A percentile compares a stretch with the other conserved stretches of the same genome.
These are phyloP conservation scores for Gynochthodes officinalis DNA, from an alignment of 257 asterid species.

Conservation along the genomic window DNA sequence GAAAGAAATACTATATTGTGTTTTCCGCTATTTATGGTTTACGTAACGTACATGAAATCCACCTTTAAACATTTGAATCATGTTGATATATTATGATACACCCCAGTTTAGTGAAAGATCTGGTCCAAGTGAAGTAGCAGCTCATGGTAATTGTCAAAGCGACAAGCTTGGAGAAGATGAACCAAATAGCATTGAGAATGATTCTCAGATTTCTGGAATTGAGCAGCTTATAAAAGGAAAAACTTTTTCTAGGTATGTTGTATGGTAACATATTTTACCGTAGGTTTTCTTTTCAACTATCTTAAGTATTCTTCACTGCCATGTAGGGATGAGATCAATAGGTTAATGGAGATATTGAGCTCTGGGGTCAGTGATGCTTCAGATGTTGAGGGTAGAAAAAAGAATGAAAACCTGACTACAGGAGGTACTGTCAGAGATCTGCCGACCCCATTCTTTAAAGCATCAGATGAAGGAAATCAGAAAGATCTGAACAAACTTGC, in stretches of 20 bases:
- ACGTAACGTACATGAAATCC: neutral
- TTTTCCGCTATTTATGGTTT: neutral
- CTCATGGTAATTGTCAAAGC: conserved; percentile 8
- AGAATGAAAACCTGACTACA: conserved; percentile 26
- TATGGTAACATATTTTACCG: neutral
- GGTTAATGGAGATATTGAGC: conserved; percentile 56
- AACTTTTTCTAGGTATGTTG: conserved; percentile 58
- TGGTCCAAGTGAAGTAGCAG: conserved; percentile 21
- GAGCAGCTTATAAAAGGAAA: conserved; percentile 66
- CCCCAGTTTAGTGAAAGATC: conserved; percentile 40
- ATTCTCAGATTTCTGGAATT: conserved; percentile 50
- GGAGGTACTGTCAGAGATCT: conserved; percentile 34
- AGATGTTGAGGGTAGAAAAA: conserved; percentile 38
- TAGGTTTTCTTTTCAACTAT: neutral
- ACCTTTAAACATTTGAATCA: conserved; percentile 9
- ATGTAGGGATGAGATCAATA: conserved; percentile 70
- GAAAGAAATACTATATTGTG: neutral
- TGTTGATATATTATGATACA: conserved; percentile 43
- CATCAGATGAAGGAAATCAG: conserved; percentile 35
- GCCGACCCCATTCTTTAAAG: conserved; percentile 35
- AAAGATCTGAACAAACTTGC: conserved; percentile 29
- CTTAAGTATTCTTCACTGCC: conserved; percentile 5
- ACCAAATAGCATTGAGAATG: conserved; percentile 23
- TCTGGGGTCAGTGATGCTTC: conserved; percentile 33
- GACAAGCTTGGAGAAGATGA: conserved; percentile 21